Evolutionary conservation across 1,139 yeast genomes (phyloP), one percentile per base, ranked within the genome.

Genomic region (Magnusiomyces paraingens): DNA sequence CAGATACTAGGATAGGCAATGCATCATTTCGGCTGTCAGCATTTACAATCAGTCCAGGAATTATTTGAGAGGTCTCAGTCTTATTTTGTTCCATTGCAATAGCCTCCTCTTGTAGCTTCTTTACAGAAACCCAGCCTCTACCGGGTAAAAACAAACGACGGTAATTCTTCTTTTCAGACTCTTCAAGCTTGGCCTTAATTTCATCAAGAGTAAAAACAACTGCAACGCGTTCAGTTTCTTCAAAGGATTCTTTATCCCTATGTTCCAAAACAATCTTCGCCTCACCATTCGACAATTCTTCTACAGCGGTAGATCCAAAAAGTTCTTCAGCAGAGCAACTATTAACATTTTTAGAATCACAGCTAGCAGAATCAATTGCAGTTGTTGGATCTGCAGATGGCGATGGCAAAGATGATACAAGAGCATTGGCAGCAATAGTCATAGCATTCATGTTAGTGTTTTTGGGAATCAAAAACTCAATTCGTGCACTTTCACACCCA

Each of bases 91-190:
- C 48, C 50, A 52, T 35, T 26, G 48, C 44, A 4, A 41, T 51
- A 3, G 50, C 57, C 50, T 63, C 79, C 49, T 61, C 63, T 53
- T 70, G 71, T 44, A 77, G 61, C 52, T 67, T 64, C 40, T 67
- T 68, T 1, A 70, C 61, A 1, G 78, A 68, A 21, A 77, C 70
- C 85, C 85, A 81, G 0, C 84, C 84, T 49, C 79, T 65, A 2
- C 76, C 76, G 1, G 82, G 83, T 22, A 80, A 67, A 57, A 76
- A 78, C 4, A 80, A 62, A 38, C 84, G 65, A 45, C 79, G 72
- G 56, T 73, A 75, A 39, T 66, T 63, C 54, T 64, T 64, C 26
- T 59, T 55, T 49, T 59, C 63, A n/a, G 67, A 68, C 44, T 65
- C 70, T n/a, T 59, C 60, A 29, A 63, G 59, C 39, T 60, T 54